Percentiles rank a stretch among this genome's conserved stretches.
phyloP scores from a whole-genome alignment of 441 rosid genomes.

The Adansonia gregorii region DNA sequence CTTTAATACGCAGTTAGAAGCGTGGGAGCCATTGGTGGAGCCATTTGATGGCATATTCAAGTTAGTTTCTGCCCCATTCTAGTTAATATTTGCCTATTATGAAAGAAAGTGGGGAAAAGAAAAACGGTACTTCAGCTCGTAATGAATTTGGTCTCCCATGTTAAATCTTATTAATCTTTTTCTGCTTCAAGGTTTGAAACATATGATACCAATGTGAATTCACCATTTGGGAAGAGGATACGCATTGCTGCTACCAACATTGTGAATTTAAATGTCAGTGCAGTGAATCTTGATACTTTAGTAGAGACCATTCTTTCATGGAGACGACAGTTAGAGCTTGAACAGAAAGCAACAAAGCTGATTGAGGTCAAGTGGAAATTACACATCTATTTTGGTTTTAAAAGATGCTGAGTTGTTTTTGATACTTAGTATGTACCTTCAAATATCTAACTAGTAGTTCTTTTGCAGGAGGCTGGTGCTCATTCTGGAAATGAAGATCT shows the following conservation, averaged over 20 bases:
- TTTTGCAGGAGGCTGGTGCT: constrained; percentile 62
- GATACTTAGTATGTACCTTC: neutral
- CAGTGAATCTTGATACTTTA: constrained; percentile 87
- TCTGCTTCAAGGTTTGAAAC: constrained; percentile 81
- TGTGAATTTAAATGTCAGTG: constrained; percentile 84
- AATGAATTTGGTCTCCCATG: constrained; percentile 23
- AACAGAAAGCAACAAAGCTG: constrained; percentile 77
- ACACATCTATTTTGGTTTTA: constrained; percentile 17
- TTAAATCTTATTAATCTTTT: constrained; percentile 25
- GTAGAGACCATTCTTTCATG: constrained; percentile 83
- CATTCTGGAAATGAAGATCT: constrained; percentile 55
- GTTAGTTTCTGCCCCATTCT: constrained; percentile 48
- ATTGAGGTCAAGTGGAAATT: constrained; percentile 57
- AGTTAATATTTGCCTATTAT: constrained; percentile 16
- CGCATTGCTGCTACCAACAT: constrained; percentile 86
- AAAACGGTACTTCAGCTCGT: constrained; percentile 21
- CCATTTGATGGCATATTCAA: constrained; percentile 99
- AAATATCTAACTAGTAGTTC: constrained; percentile 32
- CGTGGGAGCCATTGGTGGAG: constrained; percentile 99
- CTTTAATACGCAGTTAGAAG: constrained; percentile 92
- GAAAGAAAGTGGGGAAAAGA: constrained; percentile 2
- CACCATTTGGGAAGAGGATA: constrained; percentile 79
- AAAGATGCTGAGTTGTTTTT: constrained; percentile 4
- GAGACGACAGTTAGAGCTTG: constrained; percentile 92
- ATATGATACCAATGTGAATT: constrained; percentile 63